A percentile compares a stretch with the other conserved stretches of the same genome.
These are phyloP conservation scores for Arthrobotrys entomopaga DNA, from an alignment of 2,329 filamentous ascomycete genomes.

Conservation along the genomic window DNA sequence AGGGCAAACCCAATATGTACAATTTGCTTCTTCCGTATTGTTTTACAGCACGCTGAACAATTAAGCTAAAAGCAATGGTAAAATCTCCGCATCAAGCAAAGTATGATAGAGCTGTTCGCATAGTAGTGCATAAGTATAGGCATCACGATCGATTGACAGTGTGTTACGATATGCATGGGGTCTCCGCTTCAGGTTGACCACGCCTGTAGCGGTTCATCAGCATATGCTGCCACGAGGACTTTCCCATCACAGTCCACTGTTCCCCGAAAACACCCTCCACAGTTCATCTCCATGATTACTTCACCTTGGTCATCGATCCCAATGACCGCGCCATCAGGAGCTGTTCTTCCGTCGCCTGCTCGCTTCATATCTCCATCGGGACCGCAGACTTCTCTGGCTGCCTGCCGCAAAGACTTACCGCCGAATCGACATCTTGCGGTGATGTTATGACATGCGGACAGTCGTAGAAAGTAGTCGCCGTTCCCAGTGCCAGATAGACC, in stretches of 20 bases:
- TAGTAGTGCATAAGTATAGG: not conserved
- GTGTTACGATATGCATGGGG: not conserved
- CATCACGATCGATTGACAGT: not conserved
- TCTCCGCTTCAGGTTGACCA: not conserved
- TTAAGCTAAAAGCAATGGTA: too few relatives aligned
- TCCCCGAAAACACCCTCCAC: constrained; percentile 85
- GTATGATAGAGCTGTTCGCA: too few relatives aligned
- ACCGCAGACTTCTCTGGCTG: constrained; percentile 75
- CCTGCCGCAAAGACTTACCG: constrained; percentile 66
- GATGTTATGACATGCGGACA: constrained; percentile 76
- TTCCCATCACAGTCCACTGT: constrained; percentile 74
- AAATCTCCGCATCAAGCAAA: too few relatives aligned
- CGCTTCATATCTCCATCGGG: constrained; percentile 77
- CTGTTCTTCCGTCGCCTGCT: constrained; percentile 74
- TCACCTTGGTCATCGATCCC: constrained; percentile 72
- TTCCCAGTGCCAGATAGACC: constrained; percentile 85
- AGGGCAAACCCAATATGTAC: too few relatives aligned
- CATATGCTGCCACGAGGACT: constrained; percentile 70
- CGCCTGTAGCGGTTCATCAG: constrained; percentile 62
- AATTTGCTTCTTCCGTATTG: too few relatives aligned
- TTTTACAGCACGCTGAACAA: too few relatives aligned
- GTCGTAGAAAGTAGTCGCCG: constrained; percentile 84
- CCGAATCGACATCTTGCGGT: constrained; percentile 77
- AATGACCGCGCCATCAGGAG: constrained; percentile 82
- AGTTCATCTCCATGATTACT: constrained; percentile 83